Percentiles rank a stretch among this genome's conserved stretches.
Conservation (phyloP, 164 flowering plant genomes). For the Paratinospora sagittata region DNA sequence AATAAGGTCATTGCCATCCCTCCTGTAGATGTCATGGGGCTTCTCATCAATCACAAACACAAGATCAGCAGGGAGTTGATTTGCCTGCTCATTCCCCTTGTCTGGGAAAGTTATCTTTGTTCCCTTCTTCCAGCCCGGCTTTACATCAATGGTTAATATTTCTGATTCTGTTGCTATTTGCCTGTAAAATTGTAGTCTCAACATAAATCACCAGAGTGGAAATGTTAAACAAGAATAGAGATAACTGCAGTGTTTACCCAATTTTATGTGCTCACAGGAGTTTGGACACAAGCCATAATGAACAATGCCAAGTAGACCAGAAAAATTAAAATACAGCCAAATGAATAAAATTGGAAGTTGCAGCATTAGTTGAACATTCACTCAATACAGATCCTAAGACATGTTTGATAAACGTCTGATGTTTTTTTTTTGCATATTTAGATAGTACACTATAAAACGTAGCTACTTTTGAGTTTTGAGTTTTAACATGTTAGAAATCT, state of each 20-base stretch:
- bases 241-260: background rate
- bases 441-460: no score
- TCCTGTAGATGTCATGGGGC: conserved; percentile 50
- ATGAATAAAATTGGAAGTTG: no score
- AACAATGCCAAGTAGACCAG: no score
- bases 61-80: conserved; percentile 57
- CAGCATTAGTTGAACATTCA: no score
- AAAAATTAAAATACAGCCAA: no score
- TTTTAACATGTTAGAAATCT: no score
- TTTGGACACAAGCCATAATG: background rate
- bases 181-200: conserved; percentile 15
- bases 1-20: conserved; percentile 71
- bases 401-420: no score
- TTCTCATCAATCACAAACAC: conserved; percentile 67
- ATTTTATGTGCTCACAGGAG: background rate
- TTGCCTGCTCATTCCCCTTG: conserved; percentile 59
- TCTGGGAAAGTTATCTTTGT: conserved; percentile 79
- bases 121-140: conserved; percentile 87
- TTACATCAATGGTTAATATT: conserved; percentile 54
- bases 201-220: background rate
- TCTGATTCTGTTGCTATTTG: conserved; percentile 32
- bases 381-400: no score
- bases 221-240: background rate
- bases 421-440: background rate
- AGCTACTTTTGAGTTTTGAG: no score